Conservation (phyloP, 305 asterid genomes). For the Fraxinus ornus region DNA sequence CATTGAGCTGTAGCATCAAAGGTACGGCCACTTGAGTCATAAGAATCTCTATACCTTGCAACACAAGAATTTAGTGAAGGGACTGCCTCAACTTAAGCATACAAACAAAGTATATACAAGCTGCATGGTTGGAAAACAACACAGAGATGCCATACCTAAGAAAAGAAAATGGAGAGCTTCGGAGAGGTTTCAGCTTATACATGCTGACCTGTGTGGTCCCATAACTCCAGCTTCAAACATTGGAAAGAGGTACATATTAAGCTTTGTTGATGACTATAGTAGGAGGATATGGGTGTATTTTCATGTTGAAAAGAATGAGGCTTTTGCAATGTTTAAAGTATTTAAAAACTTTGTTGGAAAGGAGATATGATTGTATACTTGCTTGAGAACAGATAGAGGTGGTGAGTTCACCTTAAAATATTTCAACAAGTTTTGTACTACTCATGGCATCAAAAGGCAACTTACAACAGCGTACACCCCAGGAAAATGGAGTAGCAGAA, state of each 20-base stretch:
- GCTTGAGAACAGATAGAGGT: not conserved
- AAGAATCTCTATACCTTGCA: not conserved
- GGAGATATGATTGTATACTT: not conserved
- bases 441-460: not conserved
- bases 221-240: not conserved
- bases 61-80: not conserved
- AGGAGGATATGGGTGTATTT: not conserved
- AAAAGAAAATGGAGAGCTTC: not conserved
- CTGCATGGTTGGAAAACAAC: not conserved
- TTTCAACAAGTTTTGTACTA: not conserved
- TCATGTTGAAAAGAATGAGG: not conserved
- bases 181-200: not conserved
- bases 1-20: not conserved
- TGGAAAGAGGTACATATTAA: not conserved
- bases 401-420: not conserved
- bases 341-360: not conserved
- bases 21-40: not conserved
- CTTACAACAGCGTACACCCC: no score
- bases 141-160: not conserved
- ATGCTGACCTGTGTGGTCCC: not conserved
- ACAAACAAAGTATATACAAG: not conserved
- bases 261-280: not conserved
- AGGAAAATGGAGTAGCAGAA: no score
- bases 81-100: not conserved
- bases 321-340: conserved; percentile 4